These are phyloP conservation scores for Sistotremastrum suecicum DNA, from an alignment of 768 basidiomycete genomes.

Conservation along the genomic window DNA sequence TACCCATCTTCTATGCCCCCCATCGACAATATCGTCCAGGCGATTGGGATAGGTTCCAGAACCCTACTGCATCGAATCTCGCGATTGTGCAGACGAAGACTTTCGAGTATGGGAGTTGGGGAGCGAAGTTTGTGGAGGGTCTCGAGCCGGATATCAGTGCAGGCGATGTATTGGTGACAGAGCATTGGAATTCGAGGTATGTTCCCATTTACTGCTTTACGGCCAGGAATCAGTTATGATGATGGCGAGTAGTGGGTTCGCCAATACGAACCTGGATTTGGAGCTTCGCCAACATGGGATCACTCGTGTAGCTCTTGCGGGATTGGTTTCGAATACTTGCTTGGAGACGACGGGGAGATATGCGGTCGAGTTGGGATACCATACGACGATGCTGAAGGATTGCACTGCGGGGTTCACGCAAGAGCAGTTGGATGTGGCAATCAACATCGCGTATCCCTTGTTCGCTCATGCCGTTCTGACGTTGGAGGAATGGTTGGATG, in stretches of 20 bases:
- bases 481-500: not conserved
- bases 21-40: not conserved
- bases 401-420: conserved; percentile 1
- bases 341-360: conserved; percentile 2
- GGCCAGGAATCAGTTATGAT: no score
- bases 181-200: conserved; percentile 3
- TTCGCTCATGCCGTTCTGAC: conserved; percentile 1
- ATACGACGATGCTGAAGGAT: conserved; percentile 2
- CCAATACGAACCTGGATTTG: conserved; percentile 2
- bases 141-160: not conserved
- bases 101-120: conserved; percentile 3
- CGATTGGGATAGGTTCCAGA: not conserved
- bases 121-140: conserved; percentile 1
- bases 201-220: not conserved
- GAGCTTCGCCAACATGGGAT: conserved; percentile 4
- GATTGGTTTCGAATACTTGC: conserved; percentile 2
- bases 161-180: conserved; percentile 3
- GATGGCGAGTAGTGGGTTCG: not conserved
- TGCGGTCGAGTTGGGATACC: conserved; percentile 1
- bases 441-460: not conserved
- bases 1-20: conserved; percentile 2
- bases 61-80: no score
- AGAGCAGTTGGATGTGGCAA: conserved; percentile 2
- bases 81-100: not conserved
- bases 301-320: not conserved